Evolutionary conservation across 2,329 filamentous ascomycete genomes (phyloP).

Genomic region (Diaporthe sp.): DNA sequence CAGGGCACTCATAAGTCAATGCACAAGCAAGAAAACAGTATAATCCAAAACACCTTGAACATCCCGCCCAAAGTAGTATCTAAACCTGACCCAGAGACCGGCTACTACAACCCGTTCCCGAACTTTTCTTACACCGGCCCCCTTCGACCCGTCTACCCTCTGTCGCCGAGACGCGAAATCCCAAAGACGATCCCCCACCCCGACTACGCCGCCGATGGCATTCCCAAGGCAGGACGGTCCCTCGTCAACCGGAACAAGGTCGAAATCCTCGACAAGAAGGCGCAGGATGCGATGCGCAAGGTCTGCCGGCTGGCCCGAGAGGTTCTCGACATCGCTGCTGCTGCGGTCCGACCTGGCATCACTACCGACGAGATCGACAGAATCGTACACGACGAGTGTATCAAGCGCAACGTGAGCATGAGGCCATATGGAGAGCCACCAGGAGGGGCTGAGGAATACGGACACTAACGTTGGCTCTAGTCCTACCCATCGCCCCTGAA

Average conservation of each 20-base stretch:
- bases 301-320: conserved; percentile 79
- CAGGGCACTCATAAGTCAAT: conserved; percentile 85
- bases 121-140: conserved; percentile 85
- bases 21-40: conserved; percentile 85
- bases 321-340: conserved; percentile 80
- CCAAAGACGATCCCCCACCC: conserved; percentile 86
- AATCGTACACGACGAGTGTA: conserved; percentile 80
- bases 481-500: conserved; percentile 95
- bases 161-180: conserved; percentile 79
- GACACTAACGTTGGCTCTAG: conserved; percentile 58
- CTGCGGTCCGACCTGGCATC: conserved; percentile 77
- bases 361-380: conserved; percentile 84
- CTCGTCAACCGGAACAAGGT: conserved; percentile 84
- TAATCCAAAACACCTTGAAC: conserved; percentile 74
- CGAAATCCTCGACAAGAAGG: conserved; percentile 78
- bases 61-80: conserved; percentile 85
- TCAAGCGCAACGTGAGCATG: conserved; percentile 76
- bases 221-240: conserved; percentile 71
- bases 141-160: conserved; percentile 88
- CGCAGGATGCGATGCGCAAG: conserved; percentile 80
- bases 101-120: conserved; percentile 92
- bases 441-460: conserved; percentile 64
- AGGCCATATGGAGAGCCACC: conserved; percentile 4
- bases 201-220: conserved; percentile 89
- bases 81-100: conserved; percentile 92